phyloP scores from a whole-genome alignment of 2,329 filamentous ascomycete species.

The Coleophoma cylindrospora region DNA sequence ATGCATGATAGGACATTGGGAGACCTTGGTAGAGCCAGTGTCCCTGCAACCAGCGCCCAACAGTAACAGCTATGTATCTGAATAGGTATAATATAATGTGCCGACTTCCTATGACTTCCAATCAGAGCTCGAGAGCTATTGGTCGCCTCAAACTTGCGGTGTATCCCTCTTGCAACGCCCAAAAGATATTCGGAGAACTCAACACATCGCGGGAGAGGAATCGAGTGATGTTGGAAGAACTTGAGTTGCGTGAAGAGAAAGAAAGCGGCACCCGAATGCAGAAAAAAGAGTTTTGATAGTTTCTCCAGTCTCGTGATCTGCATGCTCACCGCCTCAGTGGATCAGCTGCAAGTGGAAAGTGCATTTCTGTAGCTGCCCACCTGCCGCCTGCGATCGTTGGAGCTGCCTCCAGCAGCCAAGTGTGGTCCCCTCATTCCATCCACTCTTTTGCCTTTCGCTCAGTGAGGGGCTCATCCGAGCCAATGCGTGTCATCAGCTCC shows the following conservation, averaged over 20 bases:
- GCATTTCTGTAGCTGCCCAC: background rate
- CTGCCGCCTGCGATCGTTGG: background rate
- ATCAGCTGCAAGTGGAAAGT: background rate
- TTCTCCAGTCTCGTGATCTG: background rate
- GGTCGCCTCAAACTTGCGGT: slow-evolving; percentile 31
- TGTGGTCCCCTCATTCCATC: slow-evolving; percentile 1
- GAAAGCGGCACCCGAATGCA: background rate
- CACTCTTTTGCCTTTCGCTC: background rate
- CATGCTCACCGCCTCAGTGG: slow-evolving; percentile 8
- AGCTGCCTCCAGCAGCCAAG: background rate
- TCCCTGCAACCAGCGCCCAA: no score
- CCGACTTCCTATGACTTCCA: slow-evolving; percentile 29
- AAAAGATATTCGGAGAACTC: slow-evolving; percentile 18
- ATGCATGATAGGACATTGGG: no score
- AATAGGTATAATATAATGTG: slow-evolving; percentile 9
- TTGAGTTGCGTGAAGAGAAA: slow-evolving; percentile 21
- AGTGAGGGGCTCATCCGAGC: slow-evolving; percentile 5
- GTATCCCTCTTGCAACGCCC: slow-evolving; percentile 19
- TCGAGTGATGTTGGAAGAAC: slow-evolving; percentile 23
- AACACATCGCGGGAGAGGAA: slow-evolving; percentile 20
- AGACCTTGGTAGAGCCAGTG: no score
- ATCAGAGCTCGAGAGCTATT: slow-evolving; percentile 26
- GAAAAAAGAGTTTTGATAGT: background rate
- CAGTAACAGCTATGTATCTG: no score
- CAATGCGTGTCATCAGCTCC: slow-evolving; percentile 24